Conservation (phyloP, 164 flowering plant genomes). For the Macadamia tetraphylla region DNA sequence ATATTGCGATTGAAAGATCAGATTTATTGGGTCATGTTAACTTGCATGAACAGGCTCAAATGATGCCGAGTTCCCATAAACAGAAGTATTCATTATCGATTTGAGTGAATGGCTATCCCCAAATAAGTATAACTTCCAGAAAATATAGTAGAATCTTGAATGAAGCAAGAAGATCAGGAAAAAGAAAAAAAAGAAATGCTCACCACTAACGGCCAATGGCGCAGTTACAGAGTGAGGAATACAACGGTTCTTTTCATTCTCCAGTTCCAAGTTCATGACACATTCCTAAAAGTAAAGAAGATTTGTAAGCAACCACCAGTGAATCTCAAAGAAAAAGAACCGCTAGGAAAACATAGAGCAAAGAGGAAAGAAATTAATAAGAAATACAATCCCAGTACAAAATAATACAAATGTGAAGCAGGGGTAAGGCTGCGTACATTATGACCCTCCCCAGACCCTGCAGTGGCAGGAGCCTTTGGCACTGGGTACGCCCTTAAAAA, state of each 20-base stretch:
- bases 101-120: too few relatives aligned
- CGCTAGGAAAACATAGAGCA: neutral
- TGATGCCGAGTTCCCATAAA: neutral
- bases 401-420: too few relatives aligned
- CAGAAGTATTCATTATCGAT: neutral
- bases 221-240: conserved; percentile 62
- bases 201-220: conserved; percentile 93
- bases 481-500: too few relatives aligned
- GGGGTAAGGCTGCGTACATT: too few relatives aligned
- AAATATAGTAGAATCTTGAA: too few relatives aligned
- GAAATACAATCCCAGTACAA: too few relatives aligned
- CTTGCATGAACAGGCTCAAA: too few relatives aligned
- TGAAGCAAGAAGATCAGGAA: neutral
- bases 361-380: neutral
- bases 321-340: neutral
- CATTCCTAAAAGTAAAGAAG: conserved; percentile 43
- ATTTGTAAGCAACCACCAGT: conserved; percentile 3
- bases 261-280: conserved; percentile 44
- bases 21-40: too few relatives aligned
- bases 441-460: too few relatives aligned
- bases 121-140: neutral
- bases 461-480: too few relatives aligned
- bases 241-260: conserved; percentile 61
- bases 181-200: conserved; percentile 14
- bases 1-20: too few relatives aligned